phyloP scores from a whole-genome alignment of 1,284 basidiomycete species.

The Earliella scabrosa region DNA sequence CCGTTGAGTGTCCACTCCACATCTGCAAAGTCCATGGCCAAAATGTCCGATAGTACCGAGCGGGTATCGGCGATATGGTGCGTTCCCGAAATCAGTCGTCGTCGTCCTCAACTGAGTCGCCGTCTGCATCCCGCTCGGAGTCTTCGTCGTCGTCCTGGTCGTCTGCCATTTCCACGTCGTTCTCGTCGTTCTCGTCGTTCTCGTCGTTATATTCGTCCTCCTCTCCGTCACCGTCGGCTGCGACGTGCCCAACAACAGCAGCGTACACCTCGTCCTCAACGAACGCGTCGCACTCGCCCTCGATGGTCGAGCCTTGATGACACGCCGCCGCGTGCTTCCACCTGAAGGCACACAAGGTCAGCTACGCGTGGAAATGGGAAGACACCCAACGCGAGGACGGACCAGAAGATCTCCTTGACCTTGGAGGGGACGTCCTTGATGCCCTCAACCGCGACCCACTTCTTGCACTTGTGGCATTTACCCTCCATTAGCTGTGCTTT shows the following conservation, averaged over 20 bases:
- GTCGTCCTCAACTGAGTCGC: neutral
- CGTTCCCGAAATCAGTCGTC: neutral
- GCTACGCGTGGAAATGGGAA: neutral
- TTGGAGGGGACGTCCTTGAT: constrained; percentile 72
- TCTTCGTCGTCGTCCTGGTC: neutral
- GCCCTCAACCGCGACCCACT: constrained; percentile 74
- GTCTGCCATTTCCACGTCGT: neutral
- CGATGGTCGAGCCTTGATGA: constrained; percentile 59
- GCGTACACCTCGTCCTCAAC: constrained; percentile 42
- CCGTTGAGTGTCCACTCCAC: neutral
- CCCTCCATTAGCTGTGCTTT: constrained; percentile 65
- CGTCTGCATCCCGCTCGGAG: neutral
- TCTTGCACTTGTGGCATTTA: constrained; percentile 73
- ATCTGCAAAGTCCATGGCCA: neutral
- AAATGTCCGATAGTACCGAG: neutral
- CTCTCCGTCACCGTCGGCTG: constrained; percentile 7
- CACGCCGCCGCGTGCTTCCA: constrained; percentile 82
- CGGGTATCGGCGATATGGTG: neutral
- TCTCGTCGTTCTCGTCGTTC: neutral
- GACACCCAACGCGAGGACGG: constrained; percentile 23
- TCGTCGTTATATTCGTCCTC: neutral
- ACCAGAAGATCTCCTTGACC: constrained; percentile 80
- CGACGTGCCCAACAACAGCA: constrained; percentile 1
- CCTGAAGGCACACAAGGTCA: no score
- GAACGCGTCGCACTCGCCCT: constrained; percentile 59